Percentiles rank a stretch among this genome's conserved stretches.
phyloP scores from a whole-genome alignment of 805 yeast species.

The Zygosaccharomyces bisporus region DNA sequence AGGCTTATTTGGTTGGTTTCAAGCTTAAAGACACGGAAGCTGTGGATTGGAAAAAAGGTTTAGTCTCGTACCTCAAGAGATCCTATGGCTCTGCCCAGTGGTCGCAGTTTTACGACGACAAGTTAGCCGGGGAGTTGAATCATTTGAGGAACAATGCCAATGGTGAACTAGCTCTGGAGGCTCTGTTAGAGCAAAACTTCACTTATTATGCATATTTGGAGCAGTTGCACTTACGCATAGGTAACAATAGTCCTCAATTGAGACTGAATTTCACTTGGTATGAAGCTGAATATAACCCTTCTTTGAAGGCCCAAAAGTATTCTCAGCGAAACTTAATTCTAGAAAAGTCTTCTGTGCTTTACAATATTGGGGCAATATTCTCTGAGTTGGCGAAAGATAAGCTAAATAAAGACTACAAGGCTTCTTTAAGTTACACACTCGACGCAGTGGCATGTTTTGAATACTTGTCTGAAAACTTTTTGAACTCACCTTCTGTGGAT shows the following conservation, averaged over 20 bases:
- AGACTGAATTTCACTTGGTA: conserved; percentile 70
- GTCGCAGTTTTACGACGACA: conserved; percentile 32
- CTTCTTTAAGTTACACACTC: conserved; percentile 58
- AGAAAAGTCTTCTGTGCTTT: conserved; percentile 82
- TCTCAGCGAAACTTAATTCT: conserved; percentile 81
- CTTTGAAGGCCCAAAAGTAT: conserved; percentile 36
- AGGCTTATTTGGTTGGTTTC: conserved; percentile 24
- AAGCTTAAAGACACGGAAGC: conserved; percentile 33
- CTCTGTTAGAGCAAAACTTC: conserved; percentile 40
- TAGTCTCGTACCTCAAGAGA: conserved; percentile 30
- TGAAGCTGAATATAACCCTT: conserved; percentile 57
- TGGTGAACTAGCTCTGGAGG: conserved; percentile 32
- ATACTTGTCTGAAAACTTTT: conserved; percentile 71
- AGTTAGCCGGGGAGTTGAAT: conserved; percentile 26
- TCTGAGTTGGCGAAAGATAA: conserved; percentile 47
- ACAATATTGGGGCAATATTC: conserved; percentile 67
- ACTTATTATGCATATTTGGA: conserved; percentile 80
- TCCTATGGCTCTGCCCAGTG: conserved; percentile 33
- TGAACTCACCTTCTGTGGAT: conserved; percentile 86
- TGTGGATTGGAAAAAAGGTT: conserved; percentile 31
- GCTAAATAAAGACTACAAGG: conserved; percentile 46
- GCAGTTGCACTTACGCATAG: conserved; percentile 70
- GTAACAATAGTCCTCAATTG: conserved; percentile 54
- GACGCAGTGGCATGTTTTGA: conserved; percentile 75
- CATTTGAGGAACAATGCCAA: conserved; percentile 33